Percentiles rank a stretch among this genome's conserved stretches.
Conservation (phyloP, 305 asterid genomes). For the Fraxinus platypoda region DNA sequence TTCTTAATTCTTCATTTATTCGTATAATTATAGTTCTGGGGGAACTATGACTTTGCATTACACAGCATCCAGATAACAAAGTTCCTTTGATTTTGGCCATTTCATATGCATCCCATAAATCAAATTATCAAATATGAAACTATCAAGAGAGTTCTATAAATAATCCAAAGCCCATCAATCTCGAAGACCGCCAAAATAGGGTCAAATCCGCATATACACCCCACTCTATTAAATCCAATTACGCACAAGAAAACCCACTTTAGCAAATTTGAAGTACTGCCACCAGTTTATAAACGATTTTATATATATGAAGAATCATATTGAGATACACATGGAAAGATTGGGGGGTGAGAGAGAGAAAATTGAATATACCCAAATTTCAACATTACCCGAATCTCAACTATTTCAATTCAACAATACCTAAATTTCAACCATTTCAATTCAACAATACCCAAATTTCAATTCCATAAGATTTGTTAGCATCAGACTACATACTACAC, state of each 20-base stretch:
- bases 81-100: background rate
- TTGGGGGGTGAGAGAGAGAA: background rate
- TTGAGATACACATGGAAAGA: background rate
- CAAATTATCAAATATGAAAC: background rate
- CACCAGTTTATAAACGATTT: background rate
- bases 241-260: background rate
- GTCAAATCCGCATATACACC: background rate
- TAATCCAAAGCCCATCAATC: slow-evolving; percentile 1
- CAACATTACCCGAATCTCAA: too few relatives aligned
- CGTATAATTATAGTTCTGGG: background rate
- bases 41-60: background rate
- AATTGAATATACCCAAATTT: slow-evolving; percentile 48
- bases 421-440: too few relatives aligned
- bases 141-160: background rate
- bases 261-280: background rate
- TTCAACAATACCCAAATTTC: too few relatives aligned
- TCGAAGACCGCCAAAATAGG: background rate
- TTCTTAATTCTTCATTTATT: background rate
- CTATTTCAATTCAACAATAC: too few relatives aligned
- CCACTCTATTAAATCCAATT: background rate
- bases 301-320: background rate
- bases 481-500: too few relatives aligned
- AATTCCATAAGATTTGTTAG: too few relatives aligned
- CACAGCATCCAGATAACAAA: background rate
- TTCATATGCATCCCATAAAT: slow-evolving; percentile 1